phyloP scores from a whole-genome alignment of 768 basidiomycete species.

The Podaxis rugospora region DNA sequence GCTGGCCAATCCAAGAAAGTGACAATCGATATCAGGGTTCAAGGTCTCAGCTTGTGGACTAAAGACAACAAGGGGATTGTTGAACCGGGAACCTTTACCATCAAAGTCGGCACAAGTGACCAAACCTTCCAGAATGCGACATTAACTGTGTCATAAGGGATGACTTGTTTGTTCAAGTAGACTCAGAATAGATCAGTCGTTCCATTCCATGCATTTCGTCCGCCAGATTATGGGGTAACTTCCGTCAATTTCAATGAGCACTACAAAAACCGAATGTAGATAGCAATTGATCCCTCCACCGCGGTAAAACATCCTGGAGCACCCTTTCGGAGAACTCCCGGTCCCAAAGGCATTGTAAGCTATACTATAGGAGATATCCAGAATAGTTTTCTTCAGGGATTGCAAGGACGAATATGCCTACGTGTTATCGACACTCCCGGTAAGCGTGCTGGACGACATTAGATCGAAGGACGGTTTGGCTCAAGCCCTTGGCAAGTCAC shows the following conservation, averaged over 20 bases:
- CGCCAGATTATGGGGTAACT: background rate
- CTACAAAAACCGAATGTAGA: too few relatives aligned
- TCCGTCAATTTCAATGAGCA: too few relatives aligned
- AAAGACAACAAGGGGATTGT: conserved; percentile 47
- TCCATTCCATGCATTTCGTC: background rate
- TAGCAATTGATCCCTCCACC: too few relatives aligned
- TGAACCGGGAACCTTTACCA: conserved; percentile 53
- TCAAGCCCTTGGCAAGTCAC: too few relatives aligned
- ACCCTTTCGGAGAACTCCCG: background rate
- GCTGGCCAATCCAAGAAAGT: conserved; percentile 47
- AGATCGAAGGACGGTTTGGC: too few relatives aligned
- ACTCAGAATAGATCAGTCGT: background rate
- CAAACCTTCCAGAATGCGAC: conserved; percentile 43
- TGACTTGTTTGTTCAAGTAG: background rate
- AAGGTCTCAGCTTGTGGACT: conserved; percentile 54
- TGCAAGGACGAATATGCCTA: too few relatives aligned
- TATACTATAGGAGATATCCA: background rate
- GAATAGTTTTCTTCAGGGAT: too few relatives aligned
- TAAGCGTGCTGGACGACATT: too few relatives aligned
- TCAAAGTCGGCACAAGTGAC: conserved; percentile 66
- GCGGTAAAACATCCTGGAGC: background rate
- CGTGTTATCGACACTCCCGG: too few relatives aligned
- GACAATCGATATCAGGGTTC: conserved; percentile 38
- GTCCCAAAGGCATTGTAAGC: background rate
- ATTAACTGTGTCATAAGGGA: conserved; percentile 35